phyloP scores from a whole-genome alignment of 257 asterid species.

The Thymus quinquecostatus region DNA sequence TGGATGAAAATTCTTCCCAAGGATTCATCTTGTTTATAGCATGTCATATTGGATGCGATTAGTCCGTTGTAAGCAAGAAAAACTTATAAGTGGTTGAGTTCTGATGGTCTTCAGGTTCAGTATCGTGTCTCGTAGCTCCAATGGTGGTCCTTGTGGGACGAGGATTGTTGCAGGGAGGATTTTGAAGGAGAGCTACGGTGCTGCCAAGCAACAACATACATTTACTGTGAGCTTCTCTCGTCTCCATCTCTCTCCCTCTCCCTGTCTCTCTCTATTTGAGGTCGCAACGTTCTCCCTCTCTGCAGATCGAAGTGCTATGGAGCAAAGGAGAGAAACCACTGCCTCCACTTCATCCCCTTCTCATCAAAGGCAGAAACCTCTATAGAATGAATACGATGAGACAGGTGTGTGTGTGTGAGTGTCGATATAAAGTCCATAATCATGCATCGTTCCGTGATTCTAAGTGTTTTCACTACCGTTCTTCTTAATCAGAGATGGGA shows the following conservation, averaged over 20 bases:
- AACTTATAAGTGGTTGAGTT: constrained; percentile 6
- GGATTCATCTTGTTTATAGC: not conserved
- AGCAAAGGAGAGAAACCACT: constrained; percentile 84
- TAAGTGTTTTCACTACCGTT: not conserved
- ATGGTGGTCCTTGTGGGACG: constrained; percentile 75
- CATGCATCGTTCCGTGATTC: not conserved
- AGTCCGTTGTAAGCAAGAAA: not conserved
- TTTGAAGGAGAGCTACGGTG: constrained; percentile 93
- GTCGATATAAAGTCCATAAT: constrained; percentile 6
- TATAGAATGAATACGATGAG: constrained; percentile 78
- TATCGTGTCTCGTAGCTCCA: constrained; percentile 76
- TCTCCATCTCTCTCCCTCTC: not conserved
- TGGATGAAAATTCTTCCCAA: constrained; percentile 1
- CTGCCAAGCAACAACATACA: constrained; percentile 95
- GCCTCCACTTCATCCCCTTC: constrained; percentile 86
- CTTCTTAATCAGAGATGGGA: constrained; percentile 59
- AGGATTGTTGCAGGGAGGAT: constrained; percentile 80
- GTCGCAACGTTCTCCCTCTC: not conserved
- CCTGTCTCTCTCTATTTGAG: not conserved
- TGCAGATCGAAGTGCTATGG: constrained; percentile 93
- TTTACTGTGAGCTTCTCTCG: constrained; percentile 60
- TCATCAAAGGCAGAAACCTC: constrained; percentile 92
- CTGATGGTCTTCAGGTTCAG: constrained; percentile 60
- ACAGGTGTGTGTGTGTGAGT: constrained; percentile 53
- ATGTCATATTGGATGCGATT: no score